phyloP scores from a whole-genome alignment of 2,329 filamentous ascomycete genomes.

The Arachnopeziza araneosa region DNA sequence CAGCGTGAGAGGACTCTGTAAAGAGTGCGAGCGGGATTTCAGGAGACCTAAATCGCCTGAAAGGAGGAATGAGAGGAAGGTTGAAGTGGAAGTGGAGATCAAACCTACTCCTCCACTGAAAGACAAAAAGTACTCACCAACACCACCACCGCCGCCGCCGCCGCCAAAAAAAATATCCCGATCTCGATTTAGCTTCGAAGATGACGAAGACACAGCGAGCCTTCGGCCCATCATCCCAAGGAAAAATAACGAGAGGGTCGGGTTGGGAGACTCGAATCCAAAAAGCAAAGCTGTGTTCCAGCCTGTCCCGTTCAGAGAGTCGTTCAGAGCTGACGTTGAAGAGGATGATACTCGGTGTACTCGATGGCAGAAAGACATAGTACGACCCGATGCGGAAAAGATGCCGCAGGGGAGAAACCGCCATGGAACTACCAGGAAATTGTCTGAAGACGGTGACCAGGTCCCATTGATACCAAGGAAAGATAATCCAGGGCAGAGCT shows the following conservation, averaged over 20 bases:
- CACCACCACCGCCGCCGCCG: no score
- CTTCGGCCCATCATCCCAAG: background rate
- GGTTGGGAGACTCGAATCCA: background rate
- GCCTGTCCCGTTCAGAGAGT: background rate
- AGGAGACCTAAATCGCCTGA: background rate
- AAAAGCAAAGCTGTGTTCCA: background rate
- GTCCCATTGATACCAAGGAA: background rate
- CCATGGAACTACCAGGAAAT: background rate
- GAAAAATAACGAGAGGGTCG: background rate
- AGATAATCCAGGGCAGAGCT: background rate
- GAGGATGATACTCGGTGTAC: background rate
- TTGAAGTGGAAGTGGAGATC: constrained; percentile 2
- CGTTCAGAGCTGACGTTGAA: background rate
- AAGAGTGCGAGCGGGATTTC: constrained; percentile 10
- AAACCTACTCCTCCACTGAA: constrained; percentile 14
- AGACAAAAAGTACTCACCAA: constrained; percentile 1
- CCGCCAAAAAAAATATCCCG: background rate
- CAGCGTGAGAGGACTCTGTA: background rate
- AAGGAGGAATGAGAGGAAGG: background rate
- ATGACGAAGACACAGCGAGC: background rate
- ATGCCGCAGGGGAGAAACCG: background rate
- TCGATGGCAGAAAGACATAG: background rate
- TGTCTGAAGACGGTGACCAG: background rate
- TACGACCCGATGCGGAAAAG: background rate
- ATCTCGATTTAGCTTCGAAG: background rate